Evolutionary conservation across 2,329 filamentous ascomycete genomes (phyloP), one percentile per base, ranked within the genome.

Genomic region (Fusarium nelsonii): DNA sequence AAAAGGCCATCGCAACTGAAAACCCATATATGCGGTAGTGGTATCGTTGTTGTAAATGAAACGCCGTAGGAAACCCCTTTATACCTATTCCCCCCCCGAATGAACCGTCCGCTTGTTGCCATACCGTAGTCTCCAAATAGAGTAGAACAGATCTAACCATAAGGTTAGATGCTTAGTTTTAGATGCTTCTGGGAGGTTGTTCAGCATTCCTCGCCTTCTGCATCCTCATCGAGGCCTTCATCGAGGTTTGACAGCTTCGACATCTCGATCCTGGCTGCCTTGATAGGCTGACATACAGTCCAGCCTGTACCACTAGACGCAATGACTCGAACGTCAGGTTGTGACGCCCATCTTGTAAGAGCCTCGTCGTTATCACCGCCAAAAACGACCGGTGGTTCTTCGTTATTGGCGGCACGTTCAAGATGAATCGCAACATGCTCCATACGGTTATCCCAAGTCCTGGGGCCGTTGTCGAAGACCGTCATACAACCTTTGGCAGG

Each of bases 351-450:
- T 3, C 74, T 56, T 0, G 76, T 80, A n/a, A 84, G 74, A 1
- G 78, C 79, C 4, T 63, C 49, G 58, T 84, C 83, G 4, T 71
- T 66, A 18, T 67, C 65, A 4, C 80, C 80, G 5, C 83, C 83
- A 69, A 84, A 83, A 14, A 69, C 54, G 0, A 83, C 77, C 1
- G 58, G 52, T 2, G 68, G 60, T 63, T 76, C 75, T 34, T 73
- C 51, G 11, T 68, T 68, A 5, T 62, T 64, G 18, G 74, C 81
- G 1, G 79, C 81, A 36, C 56, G 66, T 46, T 96, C 93, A 45
- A 95, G 84, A 77, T 97, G 94, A 61, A 88, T 85, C 0, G 92
- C 93, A 4, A 97, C 88, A 79, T 97, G 94, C 78, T 97, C 94
- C 89, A 97, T 93, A 26, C 92, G 85, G 59, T 90, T 85, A 61